Percentiles rank a stretch among this genome's conserved stretches.
Evolutionary conservation across 2,329 filamentous ascomycete genomes (phyloP).

Genomic region (Pseudopithomyces maydicus): DNA sequence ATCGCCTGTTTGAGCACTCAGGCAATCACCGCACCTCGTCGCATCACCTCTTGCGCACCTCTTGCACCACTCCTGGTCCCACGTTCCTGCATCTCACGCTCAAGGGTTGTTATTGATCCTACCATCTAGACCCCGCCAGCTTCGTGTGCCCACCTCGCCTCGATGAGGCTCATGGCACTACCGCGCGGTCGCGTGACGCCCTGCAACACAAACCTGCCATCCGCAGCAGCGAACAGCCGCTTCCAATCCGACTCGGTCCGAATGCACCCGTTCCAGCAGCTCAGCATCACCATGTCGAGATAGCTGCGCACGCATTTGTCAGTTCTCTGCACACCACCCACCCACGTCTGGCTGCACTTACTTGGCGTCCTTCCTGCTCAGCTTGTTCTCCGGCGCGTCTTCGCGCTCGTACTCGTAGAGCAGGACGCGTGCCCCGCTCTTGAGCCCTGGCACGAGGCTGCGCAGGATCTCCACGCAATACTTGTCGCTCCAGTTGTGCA

Average conservation of each 20-base stretch:
- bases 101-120: neutral
- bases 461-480: constrained; percentile 40
- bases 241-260: neutral
- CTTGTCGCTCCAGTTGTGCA: constrained; percentile 45
- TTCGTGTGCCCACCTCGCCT: neutral
- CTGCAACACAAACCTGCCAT: neutral
- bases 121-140: too few species aligned
- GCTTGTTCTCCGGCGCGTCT: neutral
- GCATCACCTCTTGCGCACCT: too few species aligned
- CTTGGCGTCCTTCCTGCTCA: neutral
- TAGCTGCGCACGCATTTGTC: neutral
- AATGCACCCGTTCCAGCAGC: neutral
- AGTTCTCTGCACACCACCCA: neutral
- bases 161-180: neutral
- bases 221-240: neutral
- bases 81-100: neutral
- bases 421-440: constrained; percentile 18
- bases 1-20: too few species aligned
- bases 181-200: neutral
- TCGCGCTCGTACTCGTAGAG: neutral
- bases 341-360: neutral
- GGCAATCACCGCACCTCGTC: too few species aligned
- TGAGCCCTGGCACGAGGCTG: constrained; percentile 35
- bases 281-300: neutral
- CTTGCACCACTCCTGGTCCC: neutral